A percentile compares a stretch with the other conserved stretches of the same genome.
Evolutionary conservation across 768 basidiomycete species (phyloP).

Genomic region (Boletus subcaerulescens): DNA sequence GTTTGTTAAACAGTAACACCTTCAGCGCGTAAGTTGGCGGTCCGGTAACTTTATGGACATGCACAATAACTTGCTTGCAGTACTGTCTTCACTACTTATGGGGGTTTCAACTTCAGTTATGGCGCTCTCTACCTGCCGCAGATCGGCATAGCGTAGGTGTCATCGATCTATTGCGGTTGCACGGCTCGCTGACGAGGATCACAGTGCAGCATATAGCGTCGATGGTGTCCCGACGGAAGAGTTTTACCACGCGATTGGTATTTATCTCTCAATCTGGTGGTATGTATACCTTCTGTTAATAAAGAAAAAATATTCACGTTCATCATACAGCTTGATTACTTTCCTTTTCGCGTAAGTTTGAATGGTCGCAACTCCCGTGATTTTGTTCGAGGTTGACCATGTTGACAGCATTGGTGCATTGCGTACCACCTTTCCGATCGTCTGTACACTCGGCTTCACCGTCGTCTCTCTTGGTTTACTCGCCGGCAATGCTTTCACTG

Average conservation of each 20-base stretch:
- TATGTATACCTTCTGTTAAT: conserved; percentile 2
- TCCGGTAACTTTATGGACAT: not conserved
- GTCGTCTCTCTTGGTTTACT: conserved; percentile 25
- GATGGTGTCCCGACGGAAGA: conserved; percentile 23
- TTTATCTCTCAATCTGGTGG: conserved; percentile 28
- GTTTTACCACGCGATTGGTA: conserved; percentile 25
- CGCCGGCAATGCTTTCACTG: conserved; percentile 26
- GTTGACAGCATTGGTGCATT: conserved; percentile 23
- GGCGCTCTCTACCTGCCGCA: conserved; percentile 26
- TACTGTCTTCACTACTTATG: conserved; percentile 28
- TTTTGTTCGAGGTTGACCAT: not conserved
- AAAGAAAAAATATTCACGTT: not conserved
- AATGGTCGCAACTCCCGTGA: not conserved
- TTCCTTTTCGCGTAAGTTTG: conserved; percentile 22
- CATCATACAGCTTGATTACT: conserved; percentile 20
- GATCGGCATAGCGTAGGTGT: conserved; percentile 26
- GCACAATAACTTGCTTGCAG: conserved; percentile 1
- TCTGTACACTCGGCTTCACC: conserved; percentile 20
- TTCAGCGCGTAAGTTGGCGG: conserved; percentile 23
- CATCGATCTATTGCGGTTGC: too few species aligned
- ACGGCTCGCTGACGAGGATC: not conserved
- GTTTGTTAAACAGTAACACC: conserved; percentile 19
- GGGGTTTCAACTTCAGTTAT: conserved; percentile 29
- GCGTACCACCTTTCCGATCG: conserved; percentile 25
- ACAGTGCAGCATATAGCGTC: conserved; percentile 25